Evolutionary conservation across 768 basidiomycete genomes (phyloP).

Genomic region (Pleurotus eryngii): DNA sequence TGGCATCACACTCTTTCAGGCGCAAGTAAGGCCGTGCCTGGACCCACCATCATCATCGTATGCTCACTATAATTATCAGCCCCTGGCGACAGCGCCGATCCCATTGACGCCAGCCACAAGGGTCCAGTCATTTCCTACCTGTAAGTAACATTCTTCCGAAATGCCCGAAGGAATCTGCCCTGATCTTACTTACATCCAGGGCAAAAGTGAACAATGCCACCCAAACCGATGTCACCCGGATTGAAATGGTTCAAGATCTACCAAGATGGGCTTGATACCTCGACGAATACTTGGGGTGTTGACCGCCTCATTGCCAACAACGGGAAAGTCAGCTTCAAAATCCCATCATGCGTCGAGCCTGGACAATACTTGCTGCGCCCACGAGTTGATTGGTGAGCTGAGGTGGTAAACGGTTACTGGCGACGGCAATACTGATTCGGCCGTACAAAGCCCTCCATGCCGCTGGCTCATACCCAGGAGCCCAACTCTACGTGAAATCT

Average conservation of each 20-base stretch:
- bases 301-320: conserved; percentile 44
- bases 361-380: conserved; percentile 47
- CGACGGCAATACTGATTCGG: background rate
- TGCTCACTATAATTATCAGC: conserved; percentile 8
- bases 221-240: conserved; percentile 45
- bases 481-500: conserved; percentile 49
- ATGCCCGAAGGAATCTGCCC: too few species aligned
- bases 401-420: background rate
- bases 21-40: conserved; percentile 17
- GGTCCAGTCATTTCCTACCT: conserved; percentile 33
- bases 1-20: conserved; percentile 48
- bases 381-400: conserved; percentile 46
- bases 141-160: conserved; percentile 13
- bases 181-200: conserved; percentile 19
- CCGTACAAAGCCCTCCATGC: conserved; percentile 37
- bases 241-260: conserved; percentile 55
- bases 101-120: conserved; percentile 48
- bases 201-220: conserved; percentile 44
- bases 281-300: conserved; percentile 39
- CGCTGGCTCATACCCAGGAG: conserved; percentile 46
- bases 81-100: conserved; percentile 39
- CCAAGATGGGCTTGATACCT: conserved; percentile 35
- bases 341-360: conserved; percentile 42
- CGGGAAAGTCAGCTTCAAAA: conserved; percentile 44
- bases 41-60: background rate